phyloP scores from a whole-genome alignment of 805 yeast genomes.

The Nakazawaea peltata region DNA sequence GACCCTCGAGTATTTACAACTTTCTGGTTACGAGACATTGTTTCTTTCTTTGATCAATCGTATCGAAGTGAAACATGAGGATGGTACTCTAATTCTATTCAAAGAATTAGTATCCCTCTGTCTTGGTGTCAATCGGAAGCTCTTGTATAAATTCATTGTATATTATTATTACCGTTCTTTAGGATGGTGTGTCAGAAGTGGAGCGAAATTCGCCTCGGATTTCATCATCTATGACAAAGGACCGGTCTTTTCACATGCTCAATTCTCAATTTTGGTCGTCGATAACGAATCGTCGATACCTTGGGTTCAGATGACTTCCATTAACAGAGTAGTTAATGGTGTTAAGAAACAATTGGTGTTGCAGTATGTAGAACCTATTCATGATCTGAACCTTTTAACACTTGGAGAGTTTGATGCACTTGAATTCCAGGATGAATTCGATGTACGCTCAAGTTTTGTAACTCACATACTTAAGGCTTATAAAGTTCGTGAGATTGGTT shows the following conservation, averaged over 20 bases:
- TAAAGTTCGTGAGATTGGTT: slow-evolving; percentile 56
- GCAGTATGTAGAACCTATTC: slow-evolving; percentile 63
- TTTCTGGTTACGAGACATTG: slow-evolving; percentile 69
- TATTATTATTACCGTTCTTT: slow-evolving; percentile 82
- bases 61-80: slow-evolving; percentile 36
- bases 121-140: not conserved
- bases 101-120: slow-evolving; percentile 2
- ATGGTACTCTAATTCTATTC: slow-evolving; percentile 19
- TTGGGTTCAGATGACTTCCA: slow-evolving; percentile 59
- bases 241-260: slow-evolving; percentile 95
- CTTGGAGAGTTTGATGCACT: too few relatives aligned
- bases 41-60: slow-evolving; percentile 43
- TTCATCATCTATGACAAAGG: slow-evolving; percentile 79
- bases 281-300: slow-evolving; percentile 17
- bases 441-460: slow-evolving; percentile 4
- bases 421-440: slow-evolving; percentile 12
- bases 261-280: slow-evolving; percentile 57
- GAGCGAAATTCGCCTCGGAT: slow-evolving; percentile 89
- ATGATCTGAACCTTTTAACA: too few relatives aligned
- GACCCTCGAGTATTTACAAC: slow-evolving; percentile 46
- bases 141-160: slow-evolving; percentile 45
- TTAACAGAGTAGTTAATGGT: slow-evolving; percentile 77
- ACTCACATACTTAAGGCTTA: too few relatives aligned
- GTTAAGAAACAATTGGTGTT: slow-evolving; percentile 75
- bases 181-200: slow-evolving; percentile 94